Base-by-base conservation (phyloP, 192 early-diverging fungal species). In the Coemansia sp. region DNA sequence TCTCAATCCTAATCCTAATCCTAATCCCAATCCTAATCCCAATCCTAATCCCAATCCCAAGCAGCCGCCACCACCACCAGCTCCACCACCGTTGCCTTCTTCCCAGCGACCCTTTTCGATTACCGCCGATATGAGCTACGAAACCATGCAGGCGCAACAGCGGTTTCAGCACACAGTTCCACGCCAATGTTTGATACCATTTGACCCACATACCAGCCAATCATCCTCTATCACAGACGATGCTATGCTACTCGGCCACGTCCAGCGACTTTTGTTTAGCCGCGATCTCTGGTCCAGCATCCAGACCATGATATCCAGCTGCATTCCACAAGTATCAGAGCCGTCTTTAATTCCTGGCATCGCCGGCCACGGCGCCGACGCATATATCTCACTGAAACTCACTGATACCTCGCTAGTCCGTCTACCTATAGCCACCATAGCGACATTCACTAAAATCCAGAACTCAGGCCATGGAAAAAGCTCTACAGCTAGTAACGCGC, bases 21-120 rank as follows among this genome's bases (percentile, higher is more conserved):
- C 4, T 39, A 8, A 39, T 39, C 38, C 4, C 8, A 8, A 39
- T 39, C 38, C 4, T 39, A 8, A 39, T 39, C 39, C 0, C 39
- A 41, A 11, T 5, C 39, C 0, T 41, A 11, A 41, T 41, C 39
- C 9, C 9, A 5, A 41, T 41, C 39, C 38, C 5, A 4, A 4
- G 8, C 38, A 5, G 1, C 39, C 39, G 5, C 39, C 39, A 11
- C 45, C 45, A 14, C 57, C 34, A 37, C 41, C 41, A 32, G 41
- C 43, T 20, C 61, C 61, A 1, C 61, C 41, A 48, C 61, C 61
- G 1, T 5, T 33, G 33, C 61, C 61, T 59, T 41, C 22, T 12
- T 52, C 62, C 3, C 62, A 64, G 48, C 45, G 62, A 17, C 62
- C 62, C 4, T 64, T 64, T 28, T 64, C 62, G 0, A 51, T 64